Base-by-base conservation (phyloP, 345 rosid species). In the Nasturtium officinale region DNA sequence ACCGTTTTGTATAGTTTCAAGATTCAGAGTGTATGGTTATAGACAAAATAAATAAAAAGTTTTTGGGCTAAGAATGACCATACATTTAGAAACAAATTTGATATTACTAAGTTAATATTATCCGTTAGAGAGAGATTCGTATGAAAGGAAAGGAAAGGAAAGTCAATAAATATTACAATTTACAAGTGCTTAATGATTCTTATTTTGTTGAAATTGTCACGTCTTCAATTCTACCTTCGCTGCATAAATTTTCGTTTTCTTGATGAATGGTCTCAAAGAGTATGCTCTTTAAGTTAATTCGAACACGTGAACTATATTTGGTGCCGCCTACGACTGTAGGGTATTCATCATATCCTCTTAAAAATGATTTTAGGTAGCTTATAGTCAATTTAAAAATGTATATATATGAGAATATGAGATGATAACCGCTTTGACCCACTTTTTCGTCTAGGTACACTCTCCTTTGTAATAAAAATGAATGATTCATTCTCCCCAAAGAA, bases 361-460 rank as follows among this genome's bases (percentile, higher is more conserved):
- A 2, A 42, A 62, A 63, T 57, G n/a, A 45, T 13, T 64, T 57
- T 65, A 25, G 23, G 40, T 20, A 64, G 9, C 48, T 73, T 38
- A 8, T 32, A 23, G 11, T 51, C 5, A 29, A 71, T 6, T 20
- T 9, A 13, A 71, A 4, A 12, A n/a, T n/a, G n/a, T 7, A 0
- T 13, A 43, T 51, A 38, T 40, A 0, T 17, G 47, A 69, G 16
- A 17, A 47, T 15, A 67, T 26, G 16, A 65, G 6, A 53, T 11
- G 35, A 47, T 4, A 46, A 9, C 5, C 42, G 15, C 69, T n/a
- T 47, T 30, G 23, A 30, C 38, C 74, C 74, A 68, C 56, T 32
- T 53, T 61, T 26, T 54, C 40, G 51, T 68, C 74, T 25, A 52
- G 32, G 26, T 68, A 16, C 79, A 75, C 20, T 51, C 72, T 74